Base-by-base conservation (phyloP, 163 green algal species). In the Scenedesmus sp. region DNA sequence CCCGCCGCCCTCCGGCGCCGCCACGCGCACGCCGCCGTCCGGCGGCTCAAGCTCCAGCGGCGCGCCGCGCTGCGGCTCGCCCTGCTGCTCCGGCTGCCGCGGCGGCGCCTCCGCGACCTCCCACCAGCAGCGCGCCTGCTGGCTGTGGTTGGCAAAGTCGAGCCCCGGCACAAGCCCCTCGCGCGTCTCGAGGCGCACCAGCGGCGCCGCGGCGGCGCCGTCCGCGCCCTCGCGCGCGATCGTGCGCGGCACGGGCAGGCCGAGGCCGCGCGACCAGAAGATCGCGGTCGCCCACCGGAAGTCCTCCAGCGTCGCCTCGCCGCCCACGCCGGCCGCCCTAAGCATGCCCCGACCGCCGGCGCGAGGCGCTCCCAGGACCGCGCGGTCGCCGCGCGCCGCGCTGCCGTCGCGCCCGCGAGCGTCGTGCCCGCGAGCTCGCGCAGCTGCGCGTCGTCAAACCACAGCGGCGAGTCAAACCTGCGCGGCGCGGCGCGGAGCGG, bases 131-230 rank as follows among this genome's bases (percentile, higher is more conserved):
- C 81, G 53, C 1, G 89, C 60, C 73, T 81, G 62, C 11, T n/a
- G 28, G 33, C 36, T 80, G 80, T 97, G 93, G 81, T 97, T 97
- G 72, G 80, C 89, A 75, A 98, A 96, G 82, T 98, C 94, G 36
- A 97, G 83, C 1, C 94, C 94, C 18, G 93, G 94, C 34, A 98
- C 88, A 2, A 98, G 70, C 22, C 85, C 88, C 66, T 97, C 91
- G 54, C 78, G 47, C 54, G 87, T 72, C 2, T 71, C 58, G 20
- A 88, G 20, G 5, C 78, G 44, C 1, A 72, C 2, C 17, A 29
- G 1, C 5, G 50, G 33, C 56, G 67, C 47, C 24, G 71, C 63
- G 39, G 64, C 44, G 48, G 75, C 34, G 57, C 7, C 39, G 39
- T 47, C 7, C 39, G 74, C 53, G 18, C 36, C n/a, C 18, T 18